Conservation (phyloP, 805 yeast genomes). For the Candida quercuum region DNA sequence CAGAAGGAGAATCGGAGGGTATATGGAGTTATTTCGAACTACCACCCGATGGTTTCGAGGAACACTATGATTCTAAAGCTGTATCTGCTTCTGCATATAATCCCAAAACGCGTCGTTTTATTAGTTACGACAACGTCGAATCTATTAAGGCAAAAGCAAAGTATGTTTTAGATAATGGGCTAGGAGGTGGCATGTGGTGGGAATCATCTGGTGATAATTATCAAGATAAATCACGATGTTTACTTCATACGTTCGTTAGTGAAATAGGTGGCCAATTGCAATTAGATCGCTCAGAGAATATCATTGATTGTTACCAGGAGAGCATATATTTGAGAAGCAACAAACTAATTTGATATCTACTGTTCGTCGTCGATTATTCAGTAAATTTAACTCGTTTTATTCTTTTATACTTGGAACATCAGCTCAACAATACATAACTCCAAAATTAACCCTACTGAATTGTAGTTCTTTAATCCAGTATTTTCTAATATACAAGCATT, state of each 20-base stretch:
- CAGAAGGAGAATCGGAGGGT: slow-evolving; percentile 41
- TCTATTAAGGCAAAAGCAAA: slow-evolving; percentile 53
- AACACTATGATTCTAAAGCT: slow-evolving; percentile 44
- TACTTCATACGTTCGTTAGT: slow-evolving; percentile 40
- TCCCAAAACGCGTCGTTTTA: slow-evolving; percentile 30
- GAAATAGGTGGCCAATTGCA: slow-evolving; percentile 11
- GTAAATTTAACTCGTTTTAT: too few relatives aligned
- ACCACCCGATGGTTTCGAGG: slow-evolving; percentile 39
- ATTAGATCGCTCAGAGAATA: slow-evolving; percentile 9
- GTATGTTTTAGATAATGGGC: slow-evolving; percentile 39
- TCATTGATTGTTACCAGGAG: slow-evolving; percentile 5
- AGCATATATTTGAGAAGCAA: slow-evolving; percentile 12
- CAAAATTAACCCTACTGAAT: too few relatives aligned
- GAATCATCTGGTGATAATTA: slow-evolving; percentile 75
- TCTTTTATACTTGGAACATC: too few relatives aligned
- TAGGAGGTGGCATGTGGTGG: slow-evolving; percentile 96
- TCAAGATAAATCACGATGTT: slow-evolving; percentile 28
- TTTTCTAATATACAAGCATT: neutral
- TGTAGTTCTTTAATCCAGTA: too few relatives aligned
- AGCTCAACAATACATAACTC: too few relatives aligned
- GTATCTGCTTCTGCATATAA: slow-evolving; percentile 54
- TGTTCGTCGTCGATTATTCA: too few relatives aligned
- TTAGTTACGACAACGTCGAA: slow-evolving; percentile 62
- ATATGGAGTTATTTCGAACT: slow-evolving; percentile 52
- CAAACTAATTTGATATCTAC: too few relatives aligned